phyloP scores from a whole-genome alignment of 192 early-diverging fungal species.

The Backusella sp. region DNA sequence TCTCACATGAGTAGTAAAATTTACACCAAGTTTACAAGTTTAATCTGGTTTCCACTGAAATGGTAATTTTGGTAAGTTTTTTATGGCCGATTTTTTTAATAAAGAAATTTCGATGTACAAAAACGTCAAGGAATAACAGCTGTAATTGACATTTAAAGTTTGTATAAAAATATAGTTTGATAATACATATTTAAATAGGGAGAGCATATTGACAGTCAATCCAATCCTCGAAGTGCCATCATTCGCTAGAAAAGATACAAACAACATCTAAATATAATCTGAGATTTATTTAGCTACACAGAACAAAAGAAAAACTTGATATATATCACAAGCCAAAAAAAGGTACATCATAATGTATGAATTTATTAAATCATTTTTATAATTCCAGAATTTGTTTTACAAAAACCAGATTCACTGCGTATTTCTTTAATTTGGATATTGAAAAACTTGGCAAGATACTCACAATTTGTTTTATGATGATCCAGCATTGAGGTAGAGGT shows the following conservation, averaged over 20 bases:
- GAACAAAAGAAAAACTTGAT: conserved; percentile 90
- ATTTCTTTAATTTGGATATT: conserved; percentile 62
- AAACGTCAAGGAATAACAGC: conserved; percentile 96
- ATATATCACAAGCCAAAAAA: conserved; percentile 80
- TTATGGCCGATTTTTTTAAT: background rate
- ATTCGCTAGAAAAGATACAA: conserved; percentile 24
- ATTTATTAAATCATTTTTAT: conserved; percentile 53
- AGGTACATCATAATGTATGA: conserved; percentile 52
- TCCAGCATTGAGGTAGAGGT: conserved; percentile 68
- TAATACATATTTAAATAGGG: conserved; percentile 42
- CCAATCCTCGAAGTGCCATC: conserved; percentile 54
- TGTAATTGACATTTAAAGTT: conserved; percentile 84
- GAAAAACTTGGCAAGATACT: conserved; percentile 61
- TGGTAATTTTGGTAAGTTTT: no score
- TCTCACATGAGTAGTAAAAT: no score
- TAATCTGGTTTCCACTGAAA: no score
- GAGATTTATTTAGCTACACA: conserved; percentile 9
- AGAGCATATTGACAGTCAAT: conserved; percentile 96
- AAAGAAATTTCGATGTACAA: conserved; percentile 93
- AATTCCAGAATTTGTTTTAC: conserved; percentile 59
- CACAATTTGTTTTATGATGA: conserved; percentile 68
- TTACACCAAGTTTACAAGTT: no score
- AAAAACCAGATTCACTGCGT: conserved; percentile 77
- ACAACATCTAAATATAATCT: background rate
- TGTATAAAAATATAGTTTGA: background rate